Conservation (phyloP, 768 basidiomycete genomes). For the Cystofilobasidium capitatum region DNA sequence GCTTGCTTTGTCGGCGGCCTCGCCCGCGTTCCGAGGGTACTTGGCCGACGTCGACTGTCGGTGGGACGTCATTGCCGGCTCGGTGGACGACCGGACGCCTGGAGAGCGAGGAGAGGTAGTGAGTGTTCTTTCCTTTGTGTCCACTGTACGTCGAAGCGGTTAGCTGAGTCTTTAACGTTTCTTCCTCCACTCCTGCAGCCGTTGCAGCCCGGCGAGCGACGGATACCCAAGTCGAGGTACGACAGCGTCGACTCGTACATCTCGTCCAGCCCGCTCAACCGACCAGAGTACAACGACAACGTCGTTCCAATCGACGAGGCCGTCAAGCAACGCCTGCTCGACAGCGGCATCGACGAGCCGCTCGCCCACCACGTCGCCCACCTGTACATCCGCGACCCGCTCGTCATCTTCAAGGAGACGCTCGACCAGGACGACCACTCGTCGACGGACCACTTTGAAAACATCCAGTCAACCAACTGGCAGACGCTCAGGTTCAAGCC, state of each 20-base stretch:
- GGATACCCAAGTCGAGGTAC: constrained; percentile 93
- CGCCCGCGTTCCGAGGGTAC: constrained; percentile 88
- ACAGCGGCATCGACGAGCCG: constrained; percentile 73
- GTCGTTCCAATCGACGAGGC: constrained; percentile 63
- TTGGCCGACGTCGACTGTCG: constrained; percentile 94
- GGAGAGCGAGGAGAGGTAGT: constrained; percentile 89
- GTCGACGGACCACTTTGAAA: constrained; percentile 97
- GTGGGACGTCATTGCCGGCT: constrained; percentile 98
- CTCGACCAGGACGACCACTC: constrained; percentile 78
- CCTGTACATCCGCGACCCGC: constrained; percentile 92
- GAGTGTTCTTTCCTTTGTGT: constrained; percentile 21
- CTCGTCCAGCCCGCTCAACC: constrained; percentile 72
- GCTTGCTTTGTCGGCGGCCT: constrained; percentile 89
- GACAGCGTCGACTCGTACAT: constrained; percentile 92
- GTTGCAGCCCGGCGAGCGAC: constrained; percentile 58
- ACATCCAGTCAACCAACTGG: constrained; percentile 99
- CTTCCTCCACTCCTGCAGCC: constrained; percentile 47
- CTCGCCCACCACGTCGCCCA: constrained; percentile 88
- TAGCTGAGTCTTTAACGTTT: neutral
- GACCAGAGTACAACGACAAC: constrained; percentile 89
- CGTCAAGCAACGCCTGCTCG: constrained; percentile 61
- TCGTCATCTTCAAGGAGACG: constrained; percentile 89
- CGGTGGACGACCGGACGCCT: constrained; percentile 90
- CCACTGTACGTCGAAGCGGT: neutral
- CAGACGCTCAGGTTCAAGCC: constrained; percentile 98